Base-by-base conservation (phyloP, 306 rosid species). In the Trifolium repens region DNA sequence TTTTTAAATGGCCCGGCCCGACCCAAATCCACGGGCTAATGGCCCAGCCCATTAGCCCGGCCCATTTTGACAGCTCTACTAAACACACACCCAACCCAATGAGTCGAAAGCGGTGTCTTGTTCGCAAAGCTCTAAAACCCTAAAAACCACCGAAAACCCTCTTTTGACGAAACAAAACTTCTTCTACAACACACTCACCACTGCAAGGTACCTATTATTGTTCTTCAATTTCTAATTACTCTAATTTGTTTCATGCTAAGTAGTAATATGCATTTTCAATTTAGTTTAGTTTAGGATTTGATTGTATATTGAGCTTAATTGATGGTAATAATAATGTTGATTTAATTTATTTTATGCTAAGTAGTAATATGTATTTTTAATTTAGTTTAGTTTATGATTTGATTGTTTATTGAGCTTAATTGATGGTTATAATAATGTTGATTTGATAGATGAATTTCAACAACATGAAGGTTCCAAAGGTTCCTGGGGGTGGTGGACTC, bases 401-500 rank as follows among this genome's bases (percentile, higher is more conserved):
- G 39, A 22, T 43, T 35, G 43, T 72, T 65, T n/a, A 9, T 34
- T 6, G 35, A 35, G 50, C 37, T 71, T 52, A 34, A 11, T 30
- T 65, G 32, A 58, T 58, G 35, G 24, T 22, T 22, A 7, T 35
- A 35, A 19, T 27, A 12, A 5, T 68, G 14, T 10, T 46, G 39
- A 57, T 57, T 57, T 69, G 27, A 34, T 68, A 81, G 85, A 81
- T 81, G 81, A 81, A 76, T 76, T 63, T 81, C 52, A 81, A 81
- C 8, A 81, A 81, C 71, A 11, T 71, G 42, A 81, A 76, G 35
- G 60, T 76, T 3, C 85, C 81, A 0, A 81, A 71, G 39, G 78
- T 81, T 64, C 85, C 85, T 43, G 74, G 74, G 3, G 70, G 74
- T n/a, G 70, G 74, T 0, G 85, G 85, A 71, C 4, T 76, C n/a